A percentile compares a stretch with the other conserved stretches of the same genome.
Evolutionary conservation across 768 basidiomycete species (phyloP).

Genomic region (Mycena polygramma): DNA sequence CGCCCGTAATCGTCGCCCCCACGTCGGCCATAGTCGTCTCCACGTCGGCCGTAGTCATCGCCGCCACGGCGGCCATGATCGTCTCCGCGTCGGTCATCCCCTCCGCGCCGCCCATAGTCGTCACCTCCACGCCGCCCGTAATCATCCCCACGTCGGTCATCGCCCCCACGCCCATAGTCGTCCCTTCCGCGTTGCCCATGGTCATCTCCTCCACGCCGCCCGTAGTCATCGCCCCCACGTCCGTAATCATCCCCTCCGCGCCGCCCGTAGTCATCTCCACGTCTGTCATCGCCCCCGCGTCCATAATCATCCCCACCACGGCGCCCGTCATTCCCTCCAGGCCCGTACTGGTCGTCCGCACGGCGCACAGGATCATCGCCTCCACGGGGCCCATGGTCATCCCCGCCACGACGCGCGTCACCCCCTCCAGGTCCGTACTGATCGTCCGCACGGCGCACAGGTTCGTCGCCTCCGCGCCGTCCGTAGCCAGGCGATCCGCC

Average conservation of each 20-base stretch:
- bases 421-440: neutral
- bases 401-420: neutral
- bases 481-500: conserved; percentile 4
- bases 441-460: neutral
- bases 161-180: neutral
- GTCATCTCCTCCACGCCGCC: neutral
- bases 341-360: neutral
- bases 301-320: neutral
- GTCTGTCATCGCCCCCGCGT: neutral
- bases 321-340: neutral
- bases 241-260: neutral
- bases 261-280: conserved; percentile 4
- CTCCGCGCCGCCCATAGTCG: neutral
- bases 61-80: neutral
- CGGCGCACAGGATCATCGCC: conserved; percentile 2
- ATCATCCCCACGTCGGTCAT: conserved; percentile 3
- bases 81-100: conserved; percentile 3
- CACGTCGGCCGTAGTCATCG: neutral
- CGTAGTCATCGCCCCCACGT: neutral
- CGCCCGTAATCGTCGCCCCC: conserved; percentile 12
- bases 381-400: too few relatives aligned
- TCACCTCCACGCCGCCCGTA: neutral
- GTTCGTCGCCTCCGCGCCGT: neutral
- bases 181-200: neutral
- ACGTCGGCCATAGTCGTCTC: neutral